Conservation (phyloP, 2,329 filamentous ascomycete species). For the Fusarium musae region DNA sequence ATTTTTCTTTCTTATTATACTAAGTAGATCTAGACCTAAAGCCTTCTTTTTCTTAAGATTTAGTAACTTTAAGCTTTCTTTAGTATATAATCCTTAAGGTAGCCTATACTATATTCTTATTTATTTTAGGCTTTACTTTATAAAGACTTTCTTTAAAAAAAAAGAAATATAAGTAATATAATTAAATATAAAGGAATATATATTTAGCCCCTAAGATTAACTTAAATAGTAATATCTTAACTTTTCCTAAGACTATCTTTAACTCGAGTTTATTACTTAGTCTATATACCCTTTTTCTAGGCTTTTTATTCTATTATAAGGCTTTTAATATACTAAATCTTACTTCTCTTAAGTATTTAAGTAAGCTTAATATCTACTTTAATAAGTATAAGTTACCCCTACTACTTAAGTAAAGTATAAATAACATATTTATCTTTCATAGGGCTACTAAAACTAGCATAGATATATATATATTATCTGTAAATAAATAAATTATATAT, state of each 20-base stretch:
- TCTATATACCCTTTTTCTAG: not conserved
- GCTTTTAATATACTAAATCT: not conserved
- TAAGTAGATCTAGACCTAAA: conserved; percentile 19
- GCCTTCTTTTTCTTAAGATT: not conserved
- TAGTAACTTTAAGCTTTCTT: not conserved
- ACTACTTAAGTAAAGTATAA: not conserved
- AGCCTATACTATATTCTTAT: not conserved
- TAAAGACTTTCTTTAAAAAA: not conserved
- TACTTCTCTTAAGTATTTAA: not conserved
- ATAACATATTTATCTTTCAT: not conserved
- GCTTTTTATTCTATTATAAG: not conserved
- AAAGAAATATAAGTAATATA: not conserved
- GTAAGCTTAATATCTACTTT: not conserved
- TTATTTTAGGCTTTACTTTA: not conserved
- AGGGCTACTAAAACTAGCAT: too few species aligned
- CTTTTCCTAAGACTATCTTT: not conserved
- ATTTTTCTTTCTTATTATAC: conserved; percentile 39
- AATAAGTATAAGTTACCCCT: not conserved
- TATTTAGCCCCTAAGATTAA: not conserved
- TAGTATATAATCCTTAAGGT: not conserved
- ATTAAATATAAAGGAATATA: not conserved
- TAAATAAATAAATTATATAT: not conserved
- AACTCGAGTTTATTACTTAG: not conserved
- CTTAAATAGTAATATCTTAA: not conserved
- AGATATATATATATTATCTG: too few species aligned